Evolutionary conservation across 768 basidiomycete species (phyloP).

Genomic region (Leccinum truebloodii): DNA sequence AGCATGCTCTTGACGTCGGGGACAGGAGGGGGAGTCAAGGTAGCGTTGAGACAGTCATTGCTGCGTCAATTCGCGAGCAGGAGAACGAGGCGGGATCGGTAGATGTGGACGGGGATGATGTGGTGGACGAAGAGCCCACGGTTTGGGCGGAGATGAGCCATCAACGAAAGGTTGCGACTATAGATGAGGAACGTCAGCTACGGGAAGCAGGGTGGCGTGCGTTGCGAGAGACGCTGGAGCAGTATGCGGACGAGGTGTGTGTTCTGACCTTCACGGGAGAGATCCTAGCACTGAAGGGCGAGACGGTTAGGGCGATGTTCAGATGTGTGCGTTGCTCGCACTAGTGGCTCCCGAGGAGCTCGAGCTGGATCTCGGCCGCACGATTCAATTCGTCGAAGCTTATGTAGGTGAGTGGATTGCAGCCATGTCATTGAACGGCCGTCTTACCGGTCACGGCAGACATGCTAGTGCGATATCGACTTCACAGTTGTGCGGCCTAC

Average conservation of each 20-base stretch:
- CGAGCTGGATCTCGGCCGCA: conserved; percentile 42
- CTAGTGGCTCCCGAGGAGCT: conserved; percentile 64
- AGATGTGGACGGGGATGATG: conserved; percentile 23
- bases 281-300: neutral
- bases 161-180: conserved; percentile 28
- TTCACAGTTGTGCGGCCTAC: conserved; percentile 72
- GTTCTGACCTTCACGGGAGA: conserved; percentile 1
- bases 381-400: conserved; percentile 59
- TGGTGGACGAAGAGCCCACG: conserved; percentile 30
- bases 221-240: conserved; percentile 55
- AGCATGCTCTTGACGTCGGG: conserved; percentile 23
- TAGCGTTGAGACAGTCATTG: conserved; percentile 73
- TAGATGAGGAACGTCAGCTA: conserved; percentile 50
- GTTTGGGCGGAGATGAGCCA: conserved; percentile 32
- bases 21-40: conserved; percentile 57
- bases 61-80: conserved; percentile 45
- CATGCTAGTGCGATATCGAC: conserved; percentile 56
- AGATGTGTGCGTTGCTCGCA: conserved; percentile 75
- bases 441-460: conserved; percentile 42
- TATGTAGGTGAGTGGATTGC: conserved; percentile 61
- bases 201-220: conserved; percentile 59
- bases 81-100: conserved; percentile 28
- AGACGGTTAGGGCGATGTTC: conserved; percentile 67
- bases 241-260: conserved; percentile 61
- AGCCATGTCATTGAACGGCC: neutral